A percentile compares a stretch with the other conserved stretches of the same genome.
phyloP scores from a whole-genome alignment of 129 eudicot species.

The Daucus carota region DNA sequence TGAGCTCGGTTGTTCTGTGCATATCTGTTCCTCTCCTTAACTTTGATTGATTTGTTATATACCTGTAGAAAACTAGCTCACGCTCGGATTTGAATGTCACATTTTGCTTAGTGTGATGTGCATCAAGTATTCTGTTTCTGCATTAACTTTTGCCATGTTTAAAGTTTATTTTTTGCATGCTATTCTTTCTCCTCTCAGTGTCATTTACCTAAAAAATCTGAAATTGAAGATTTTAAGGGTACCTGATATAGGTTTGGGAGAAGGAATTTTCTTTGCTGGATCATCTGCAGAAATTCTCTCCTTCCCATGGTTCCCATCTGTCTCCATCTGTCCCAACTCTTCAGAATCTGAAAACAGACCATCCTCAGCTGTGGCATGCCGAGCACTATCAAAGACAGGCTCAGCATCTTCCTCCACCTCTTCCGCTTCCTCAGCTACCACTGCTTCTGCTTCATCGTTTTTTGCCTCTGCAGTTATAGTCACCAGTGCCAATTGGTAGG shows the following conservation, averaged over 20 bases:
- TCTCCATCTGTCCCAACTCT: slow-evolving; percentile 25
- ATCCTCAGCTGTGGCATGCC: slow-evolving; percentile 32
- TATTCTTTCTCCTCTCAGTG: background rate
- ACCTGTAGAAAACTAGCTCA: background rate
- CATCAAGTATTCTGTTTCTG: background rate
- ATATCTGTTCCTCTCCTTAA: background rate
- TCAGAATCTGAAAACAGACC: slow-evolving; percentile 44
- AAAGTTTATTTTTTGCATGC: background rate
- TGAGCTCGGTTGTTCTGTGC: background rate
- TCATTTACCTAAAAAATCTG: background rate
- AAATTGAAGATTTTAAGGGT: background rate
- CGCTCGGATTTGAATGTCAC: background rate
- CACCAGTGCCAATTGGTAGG: slow-evolving; percentile 39
- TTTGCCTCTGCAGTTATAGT: slow-evolving; percentile 28
- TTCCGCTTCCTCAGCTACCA: slow-evolving; percentile 29
- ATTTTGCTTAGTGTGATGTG: background rate
- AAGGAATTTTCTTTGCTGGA: slow-evolving; percentile 15
- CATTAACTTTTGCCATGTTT: background rate
- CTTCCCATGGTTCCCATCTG: slow-evolving; percentile 11
- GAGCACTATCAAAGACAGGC: slow-evolving; percentile 32
- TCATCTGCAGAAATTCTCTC: slow-evolving; percentile 15
- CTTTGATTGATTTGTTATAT: background rate
- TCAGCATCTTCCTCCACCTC: slow-evolving; percentile 30
- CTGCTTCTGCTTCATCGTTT: slow-evolving; percentile 25
- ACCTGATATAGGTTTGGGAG: slow-evolving; percentile 80